Base-by-base conservation (phyloP, 2,329 filamentous ascomycete species). In the Penicillium sp. region DNA sequence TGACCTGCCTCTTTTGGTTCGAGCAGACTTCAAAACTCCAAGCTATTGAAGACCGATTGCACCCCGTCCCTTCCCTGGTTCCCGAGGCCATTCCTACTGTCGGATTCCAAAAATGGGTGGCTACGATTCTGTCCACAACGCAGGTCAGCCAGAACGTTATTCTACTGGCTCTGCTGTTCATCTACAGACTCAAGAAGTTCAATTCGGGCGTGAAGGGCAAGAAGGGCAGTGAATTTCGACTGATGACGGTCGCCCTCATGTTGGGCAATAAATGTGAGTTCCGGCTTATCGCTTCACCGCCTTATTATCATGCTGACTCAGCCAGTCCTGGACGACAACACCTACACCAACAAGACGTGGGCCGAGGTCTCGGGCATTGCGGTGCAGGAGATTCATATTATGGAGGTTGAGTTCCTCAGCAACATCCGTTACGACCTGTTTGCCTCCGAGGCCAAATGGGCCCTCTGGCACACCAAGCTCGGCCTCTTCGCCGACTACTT, bases 321-420 rank as follows among this genome's bases (percentile, higher is more conserved):
- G 29, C 40, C 38, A 89, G 86, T 97, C 67, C 75, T 98, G 62
- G 93, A 98, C 66, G 93, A 98, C 70, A 98, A 97, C 69, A 97
- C 93, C 0, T 98, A 98, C 72, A 97, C 93, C 32, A 98, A 98
- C 76, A 96, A 97, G 77, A 98, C 93, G 0, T 98, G 93, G 93
- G 93, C 92, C 2, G 93, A 98, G 63, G 93, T 98, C 9, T 97
- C 93, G 0, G 88, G 88, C 39, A 95, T 98, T 53, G 84, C 88
- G 1, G 92, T 97, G 10, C 84, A 87, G 53, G 93, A 98, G 71
- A 95, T 98, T 44, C 93, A 98, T 68, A 87, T 96, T 39, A 98
- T 98, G 93, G 93, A 98, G 69, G 93, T 98, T n/a, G 93, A 98
- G 69, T 98, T 98, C 63, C 77, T 98, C 55, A 96, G 92, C 76